Evolutionary conservation across 1,284 basidiomycete genomes (phyloP).

Genomic region (Cutaneotrichosporon arboriforme): DNA sequence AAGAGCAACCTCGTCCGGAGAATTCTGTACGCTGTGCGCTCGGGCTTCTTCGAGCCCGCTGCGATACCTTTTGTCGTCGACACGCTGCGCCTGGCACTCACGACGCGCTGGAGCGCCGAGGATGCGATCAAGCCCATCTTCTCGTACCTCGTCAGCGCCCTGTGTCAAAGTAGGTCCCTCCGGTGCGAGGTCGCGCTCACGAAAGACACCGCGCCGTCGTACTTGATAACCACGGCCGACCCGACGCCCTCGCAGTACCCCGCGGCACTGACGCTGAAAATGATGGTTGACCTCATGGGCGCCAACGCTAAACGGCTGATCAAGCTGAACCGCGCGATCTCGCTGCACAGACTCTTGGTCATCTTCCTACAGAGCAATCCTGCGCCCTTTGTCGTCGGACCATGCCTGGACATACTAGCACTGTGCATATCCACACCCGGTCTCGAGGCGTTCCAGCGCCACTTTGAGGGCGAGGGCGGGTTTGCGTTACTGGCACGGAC

Average conservation of each 20-base stretch:
- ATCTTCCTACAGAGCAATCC: constrained; percentile 47
- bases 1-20: constrained; percentile 69
- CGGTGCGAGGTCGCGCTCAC: neutral
- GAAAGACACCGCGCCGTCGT: neutral
- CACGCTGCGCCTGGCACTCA: constrained; percentile 29
- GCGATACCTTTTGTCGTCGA: constrained; percentile 55
- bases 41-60: constrained; percentile 62
- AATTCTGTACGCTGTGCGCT: constrained; percentile 73
- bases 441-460: constrained; percentile 40
- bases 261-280: constrained; percentile 33
- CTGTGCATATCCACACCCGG: constrained; percentile 32
- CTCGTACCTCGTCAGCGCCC: constrained; percentile 74
- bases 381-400: constrained; percentile 35
- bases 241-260: constrained; percentile 34
- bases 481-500: constrained; percentile 39
- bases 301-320: constrained; percentile 27
- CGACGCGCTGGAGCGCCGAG: constrained; percentile 42
- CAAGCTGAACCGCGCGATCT: constrained; percentile 43
- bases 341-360: constrained; percentile 46
- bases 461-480: constrained; percentile 46
- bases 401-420: constrained; percentile 40
- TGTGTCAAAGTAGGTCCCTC: constrained; percentile 59
- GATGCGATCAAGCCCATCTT: constrained; percentile 71
- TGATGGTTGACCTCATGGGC: constrained; percentile 32
- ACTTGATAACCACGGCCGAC: constrained; percentile 17